Evolutionary conservation across 805 yeast genomes (phyloP).

Genomic region (Metschnikowia lochheadii): DNA sequence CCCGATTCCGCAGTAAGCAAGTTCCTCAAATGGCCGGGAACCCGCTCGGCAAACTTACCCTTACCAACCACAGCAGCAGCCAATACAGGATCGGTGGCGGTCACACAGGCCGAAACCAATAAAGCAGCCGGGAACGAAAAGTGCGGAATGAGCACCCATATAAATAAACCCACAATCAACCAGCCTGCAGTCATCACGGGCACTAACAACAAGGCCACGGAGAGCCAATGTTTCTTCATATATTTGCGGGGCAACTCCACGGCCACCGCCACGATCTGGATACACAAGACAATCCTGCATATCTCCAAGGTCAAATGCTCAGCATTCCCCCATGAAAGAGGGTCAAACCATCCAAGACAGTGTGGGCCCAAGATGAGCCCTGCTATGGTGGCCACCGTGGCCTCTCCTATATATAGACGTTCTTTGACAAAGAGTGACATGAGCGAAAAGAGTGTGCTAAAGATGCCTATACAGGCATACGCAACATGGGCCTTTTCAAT

Average conservation of each 20-base stretch:
- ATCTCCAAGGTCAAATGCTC: slow-evolving; percentile 81
- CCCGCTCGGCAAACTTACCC: slow-evolving; percentile 85
- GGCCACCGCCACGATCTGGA: slow-evolving; percentile 91
- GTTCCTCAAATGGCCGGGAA: slow-evolving; percentile 88
- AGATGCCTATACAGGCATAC: slow-evolving; percentile 82
- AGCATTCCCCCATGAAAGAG: slow-evolving; percentile 78
- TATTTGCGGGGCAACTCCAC: slow-evolving; percentile 89
- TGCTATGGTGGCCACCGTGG: slow-evolving; percentile 79
- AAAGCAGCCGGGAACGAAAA: slow-evolving; percentile 68
- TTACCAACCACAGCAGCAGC: slow-evolving; percentile 96
- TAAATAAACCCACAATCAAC: slow-evolving; percentile 74
- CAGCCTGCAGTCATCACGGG: slow-evolving; percentile 93
- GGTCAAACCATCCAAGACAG: slow-evolving; percentile 78
- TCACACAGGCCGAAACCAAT: slow-evolving; percentile 78
- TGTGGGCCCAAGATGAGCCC: slow-evolving; percentile 90
- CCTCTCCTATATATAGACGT: slow-evolving; percentile 82
- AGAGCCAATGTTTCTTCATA: slow-evolving; percentile 78
- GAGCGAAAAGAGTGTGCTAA: slow-evolving; percentile 74
- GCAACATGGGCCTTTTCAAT: slow-evolving; percentile 73
- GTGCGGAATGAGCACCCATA: slow-evolving; percentile 74
- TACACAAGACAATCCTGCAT: slow-evolving; percentile 74
- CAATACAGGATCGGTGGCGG: slow-evolving; percentile 93
- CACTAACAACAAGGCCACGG: slow-evolving; percentile 67
- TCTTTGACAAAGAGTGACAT: slow-evolving; percentile 81
- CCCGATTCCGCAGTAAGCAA: slow-evolving; percentile 82